phyloP scores from a whole-genome alignment of 331 rosid genomes.

The Pyracantha coccinea region DNA sequence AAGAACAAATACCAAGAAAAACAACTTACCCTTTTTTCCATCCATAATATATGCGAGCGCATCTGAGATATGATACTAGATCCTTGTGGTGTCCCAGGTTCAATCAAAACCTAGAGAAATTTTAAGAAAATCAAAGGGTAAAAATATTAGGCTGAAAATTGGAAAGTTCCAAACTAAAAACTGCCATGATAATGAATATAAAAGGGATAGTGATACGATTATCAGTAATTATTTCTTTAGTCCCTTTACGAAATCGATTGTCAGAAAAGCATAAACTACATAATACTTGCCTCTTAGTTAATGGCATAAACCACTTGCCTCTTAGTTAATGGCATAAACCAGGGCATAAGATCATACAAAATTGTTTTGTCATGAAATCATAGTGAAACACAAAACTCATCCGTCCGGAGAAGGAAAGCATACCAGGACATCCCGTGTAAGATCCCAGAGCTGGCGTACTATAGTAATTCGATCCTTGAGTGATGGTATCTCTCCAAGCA shows the following conservation, averaged over 20 bases:
- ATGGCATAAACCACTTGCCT: not conserved
- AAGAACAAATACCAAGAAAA: not conserved
- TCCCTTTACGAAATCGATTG: not conserved
- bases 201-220: not conserved
- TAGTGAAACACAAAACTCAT: not conserved
- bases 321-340: not conserved
- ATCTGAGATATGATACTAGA: constrained; percentile 84
- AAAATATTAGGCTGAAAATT: not conserved
- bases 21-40: constrained; percentile 69
- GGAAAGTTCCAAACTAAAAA: not conserved
- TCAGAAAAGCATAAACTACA: not conserved
- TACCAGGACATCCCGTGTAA: constrained; percentile 89
- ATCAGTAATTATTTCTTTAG: not conserved
- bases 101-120: constrained; percentile 71
- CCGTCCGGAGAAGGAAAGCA: constrained; percentile 11
- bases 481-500: constrained; percentile 93
- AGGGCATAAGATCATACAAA: not conserved
- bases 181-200: not conserved
- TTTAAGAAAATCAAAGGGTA: not conserved
- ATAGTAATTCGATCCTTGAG: constrained; percentile 74
- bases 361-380: not conserved
- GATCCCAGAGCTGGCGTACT: constrained; percentile 95
- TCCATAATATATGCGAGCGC: constrained; percentile 91
- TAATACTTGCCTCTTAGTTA: not conserved
- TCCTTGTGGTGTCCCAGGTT: constrained; percentile 95